Percentiles rank a stretch among this genome's conserved stretches.
Evolutionary conservation across 257 asterid genomes (phyloP).

Genomic region (Mentha longifolia): DNA sequence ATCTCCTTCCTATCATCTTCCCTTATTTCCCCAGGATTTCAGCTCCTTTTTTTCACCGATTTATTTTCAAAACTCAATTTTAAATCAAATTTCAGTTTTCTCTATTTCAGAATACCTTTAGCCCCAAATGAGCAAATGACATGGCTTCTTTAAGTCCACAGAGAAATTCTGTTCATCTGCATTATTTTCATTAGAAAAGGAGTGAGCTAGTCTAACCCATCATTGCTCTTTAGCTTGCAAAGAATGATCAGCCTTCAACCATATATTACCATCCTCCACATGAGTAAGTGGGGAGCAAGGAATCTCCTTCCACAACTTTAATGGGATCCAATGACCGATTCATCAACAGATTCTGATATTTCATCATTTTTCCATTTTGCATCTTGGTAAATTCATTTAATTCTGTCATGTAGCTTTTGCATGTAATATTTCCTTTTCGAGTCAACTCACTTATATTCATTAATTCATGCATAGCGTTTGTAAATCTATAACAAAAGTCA

Average conservation of each 20-base stretch:
- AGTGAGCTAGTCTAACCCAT: background rate
- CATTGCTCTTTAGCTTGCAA: background rate
- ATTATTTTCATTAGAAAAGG: background rate
- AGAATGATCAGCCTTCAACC: constrained; percentile 3
- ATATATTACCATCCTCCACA: constrained; percentile 15
- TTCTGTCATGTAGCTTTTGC: background rate
- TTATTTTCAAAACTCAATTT: background rate
- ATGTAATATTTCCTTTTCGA: background rate
- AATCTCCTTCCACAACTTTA: background rate
- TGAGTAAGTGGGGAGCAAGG: background rate
- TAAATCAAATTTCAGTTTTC: background rate
- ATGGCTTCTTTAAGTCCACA: background rate
- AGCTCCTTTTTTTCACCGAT: background rate
- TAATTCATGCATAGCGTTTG: background rate
- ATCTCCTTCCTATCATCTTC: background rate
- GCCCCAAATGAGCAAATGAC: background rate
- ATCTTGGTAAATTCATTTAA: background rate
- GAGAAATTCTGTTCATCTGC: background rate
- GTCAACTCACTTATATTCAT: background rate
- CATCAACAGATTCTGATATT: background rate
- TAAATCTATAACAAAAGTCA: background rate
- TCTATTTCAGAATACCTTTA: no score
- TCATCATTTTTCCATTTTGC: constrained; percentile 1
- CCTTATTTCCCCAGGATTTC: background rate
- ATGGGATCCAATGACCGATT: constrained; percentile 6